Conservation (phyloP, 345 rosid genomes). For the Cochlearia excelsa region DNA sequence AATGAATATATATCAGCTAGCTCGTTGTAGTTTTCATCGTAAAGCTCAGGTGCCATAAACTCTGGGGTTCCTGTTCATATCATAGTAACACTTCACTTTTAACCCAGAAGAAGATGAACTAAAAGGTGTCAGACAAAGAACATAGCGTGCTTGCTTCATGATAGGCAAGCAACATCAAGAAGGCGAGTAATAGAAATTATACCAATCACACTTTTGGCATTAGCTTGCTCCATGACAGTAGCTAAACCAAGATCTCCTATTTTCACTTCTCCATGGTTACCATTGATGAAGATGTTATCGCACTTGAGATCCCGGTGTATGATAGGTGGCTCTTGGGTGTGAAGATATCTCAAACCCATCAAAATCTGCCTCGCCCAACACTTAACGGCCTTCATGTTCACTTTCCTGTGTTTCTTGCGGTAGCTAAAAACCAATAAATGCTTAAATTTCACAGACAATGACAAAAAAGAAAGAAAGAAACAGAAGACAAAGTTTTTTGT, state of each 20-base stretch:
- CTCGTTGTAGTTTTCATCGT: conserved; percentile 76
- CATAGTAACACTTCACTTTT: conserved; percentile 10
- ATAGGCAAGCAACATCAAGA: conserved; percentile 13
- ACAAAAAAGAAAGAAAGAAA: conserved; percentile 6
- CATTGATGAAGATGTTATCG: conserved; percentile 90
- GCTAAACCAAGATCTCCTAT: conserved; percentile 98
- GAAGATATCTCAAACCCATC: conserved; percentile 74
- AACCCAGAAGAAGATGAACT: conserved; percentile 2
- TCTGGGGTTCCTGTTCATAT: conserved; percentile 68
- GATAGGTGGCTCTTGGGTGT: conserved; percentile 74
- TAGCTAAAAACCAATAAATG: conserved; percentile 50
- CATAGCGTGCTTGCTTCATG: neutral
- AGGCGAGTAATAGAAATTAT: conserved; percentile 30
- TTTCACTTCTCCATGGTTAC: conserved; percentile 93
- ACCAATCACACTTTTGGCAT: conserved; percentile 95
- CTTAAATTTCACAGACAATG: conserved; percentile 21
- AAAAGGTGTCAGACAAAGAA: conserved; percentile 20
- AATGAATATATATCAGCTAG: conserved; percentile 79
- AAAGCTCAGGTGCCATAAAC: conserved; percentile 91
- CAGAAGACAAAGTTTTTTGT: conserved; percentile 6
- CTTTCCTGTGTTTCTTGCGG: conserved; percentile 80
- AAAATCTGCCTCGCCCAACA: conserved; percentile 92
- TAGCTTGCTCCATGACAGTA: conserved; percentile 82
- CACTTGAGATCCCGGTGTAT: conserved; percentile 95
- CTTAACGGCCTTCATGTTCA: conserved; percentile 82